Evolutionary conservation across 768 basidiomycete species (phyloP), one percentile per base, ranked within the genome.

Genomic region (Collybiopsis confluens): DNA sequence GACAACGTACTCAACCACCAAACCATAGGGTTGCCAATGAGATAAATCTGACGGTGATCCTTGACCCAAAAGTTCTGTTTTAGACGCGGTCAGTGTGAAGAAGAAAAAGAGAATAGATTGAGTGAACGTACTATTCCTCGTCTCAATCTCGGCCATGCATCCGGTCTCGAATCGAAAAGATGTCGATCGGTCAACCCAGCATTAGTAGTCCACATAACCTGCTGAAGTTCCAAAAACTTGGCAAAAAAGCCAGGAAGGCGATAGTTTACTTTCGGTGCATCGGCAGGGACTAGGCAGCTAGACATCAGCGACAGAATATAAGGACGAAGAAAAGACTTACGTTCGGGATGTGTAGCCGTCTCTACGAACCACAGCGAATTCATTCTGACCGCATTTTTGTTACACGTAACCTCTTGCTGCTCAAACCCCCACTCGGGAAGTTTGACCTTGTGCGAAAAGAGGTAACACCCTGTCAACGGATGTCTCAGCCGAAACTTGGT

Each of bases 21-120:
- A 23, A 96, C 79, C 58, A 95, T 74, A 0, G 95, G 92, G 65
- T 98, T 99, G 2, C 97, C 97, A 20, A 97, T 77, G 41, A 98
- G 80, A 68, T 99, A 99, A 56, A 99, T 89, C 63, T 99, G 97
- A 41, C 82, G 81, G 65, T 98, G 88, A 57, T 98, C 92, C 69
- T 94, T 94, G 41, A 97, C 92, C 97, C 97, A 98, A 72, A 98
- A 98, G 70, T 95, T 97, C 93, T 94, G n/a, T n/a, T n/a, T n/a
- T n/a, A n/a, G n/a, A n/a, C n/a, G n/a, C n/a, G n/a, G n/a, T n/a
- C n/a, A n/a, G n/a, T n/a, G n/a, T n/a, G n/a, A n/a, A n/a, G n/a
- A 61, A 56, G 20, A 58, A 55, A 56, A 30, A 37, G 3, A 2
- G 51, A 42, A 23, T 7, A 5, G n/a, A 42, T 18, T 23, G 5